A percentile compares a stretch with the other conserved stretches of the same genome.
These are phyloP conservation scores for Gonapodya prolifera DNA, from an alignment of 192 early-diverging fungal genomes.

Conservation along the genomic window DNA sequence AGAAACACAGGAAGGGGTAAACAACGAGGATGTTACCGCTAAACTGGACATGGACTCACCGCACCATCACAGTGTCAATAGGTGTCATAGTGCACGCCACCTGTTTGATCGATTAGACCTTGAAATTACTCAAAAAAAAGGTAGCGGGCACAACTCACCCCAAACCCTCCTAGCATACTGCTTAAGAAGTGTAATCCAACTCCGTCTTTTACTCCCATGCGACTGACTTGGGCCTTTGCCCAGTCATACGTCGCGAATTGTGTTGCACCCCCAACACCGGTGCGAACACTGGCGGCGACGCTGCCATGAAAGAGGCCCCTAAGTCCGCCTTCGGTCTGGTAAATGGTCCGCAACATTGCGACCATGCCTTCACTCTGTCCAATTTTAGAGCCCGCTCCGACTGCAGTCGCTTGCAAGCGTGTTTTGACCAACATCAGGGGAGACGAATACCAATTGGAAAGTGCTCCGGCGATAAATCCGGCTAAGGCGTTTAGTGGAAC, in stretches of 20 bases:
- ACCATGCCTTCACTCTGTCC: neutral
- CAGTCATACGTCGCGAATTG: neutral
- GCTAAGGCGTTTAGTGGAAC: neutral
- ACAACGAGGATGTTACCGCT: conserved; percentile 58
- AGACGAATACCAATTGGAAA: neutral
- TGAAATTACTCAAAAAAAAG: neutral
- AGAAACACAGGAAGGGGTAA: conserved; percentile 53
- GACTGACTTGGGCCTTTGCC: neutral
- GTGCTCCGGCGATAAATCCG: neutral
- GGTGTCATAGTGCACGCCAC: neutral
- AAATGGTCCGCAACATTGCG: neutral
- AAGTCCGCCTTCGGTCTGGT: neutral
- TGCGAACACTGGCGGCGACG: neutral
- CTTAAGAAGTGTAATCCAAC: conserved; percentile 52
- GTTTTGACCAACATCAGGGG: neutral
- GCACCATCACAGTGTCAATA: conserved; percentile 5
- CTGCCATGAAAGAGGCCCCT: neutral
- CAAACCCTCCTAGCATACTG: conserved; percentile 47
- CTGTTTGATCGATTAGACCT: neutral
- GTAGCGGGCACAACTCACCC: neutral
- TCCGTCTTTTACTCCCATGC: conserved; percentile 35
- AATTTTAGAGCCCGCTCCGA: neutral
- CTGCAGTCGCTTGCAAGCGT: neutral
- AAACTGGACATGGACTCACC: conserved; percentile 18
- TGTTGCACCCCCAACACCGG: neutral